phyloP scores from a whole-genome alignment of 441 rosid species.

The Hura crepitans region DNA sequence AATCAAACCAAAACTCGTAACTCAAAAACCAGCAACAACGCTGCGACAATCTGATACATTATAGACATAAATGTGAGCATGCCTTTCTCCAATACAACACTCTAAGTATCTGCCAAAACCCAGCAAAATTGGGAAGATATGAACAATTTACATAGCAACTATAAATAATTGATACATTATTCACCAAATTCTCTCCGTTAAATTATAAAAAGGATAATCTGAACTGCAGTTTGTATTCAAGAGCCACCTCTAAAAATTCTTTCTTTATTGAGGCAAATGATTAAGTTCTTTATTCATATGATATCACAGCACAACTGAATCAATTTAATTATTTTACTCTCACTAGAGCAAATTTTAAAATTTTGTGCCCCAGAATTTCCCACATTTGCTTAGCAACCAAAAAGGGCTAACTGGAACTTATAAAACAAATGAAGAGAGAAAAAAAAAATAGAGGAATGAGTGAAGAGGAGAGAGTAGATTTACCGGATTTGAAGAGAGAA shows the following conservation, averaged over 20 bases:
- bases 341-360: neutral
- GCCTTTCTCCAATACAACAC: neutral
- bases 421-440: neutral
- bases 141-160: neutral
- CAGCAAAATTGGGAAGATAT: neutral
- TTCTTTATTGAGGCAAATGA: neutral
- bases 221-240: neutral
- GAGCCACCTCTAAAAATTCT: neutral
- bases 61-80: neutral
- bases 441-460: neutral
- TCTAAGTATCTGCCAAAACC: neutral
- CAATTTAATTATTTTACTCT: neutral
- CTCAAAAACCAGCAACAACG: conserved; percentile 2
- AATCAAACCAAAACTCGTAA: neutral
- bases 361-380: neutral
- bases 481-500: conserved; percentile 73
- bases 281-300: neutral
- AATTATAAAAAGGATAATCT: too few species aligned
- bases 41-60: neutral
- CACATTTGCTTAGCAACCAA: conserved; percentile 18
- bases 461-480: neutral
- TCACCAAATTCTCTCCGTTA: neutral
- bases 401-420: neutral
- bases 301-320: neutral
- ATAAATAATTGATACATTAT: neutral